phyloP scores from a whole-genome alignment of 2,329 filamentous ascomycete species.

The Myotisia sp. region DNA sequence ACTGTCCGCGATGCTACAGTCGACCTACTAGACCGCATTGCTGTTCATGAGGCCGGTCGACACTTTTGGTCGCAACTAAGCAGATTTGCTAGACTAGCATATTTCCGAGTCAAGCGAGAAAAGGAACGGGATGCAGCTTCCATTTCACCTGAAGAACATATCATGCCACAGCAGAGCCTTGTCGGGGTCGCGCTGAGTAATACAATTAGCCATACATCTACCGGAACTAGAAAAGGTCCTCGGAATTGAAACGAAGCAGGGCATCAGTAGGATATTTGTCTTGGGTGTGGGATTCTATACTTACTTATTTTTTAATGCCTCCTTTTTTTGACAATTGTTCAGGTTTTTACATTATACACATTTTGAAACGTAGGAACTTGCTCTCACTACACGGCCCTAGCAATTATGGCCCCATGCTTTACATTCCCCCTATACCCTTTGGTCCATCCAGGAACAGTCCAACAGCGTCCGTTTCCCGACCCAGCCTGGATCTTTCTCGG shows the following conservation, averaged over 20 bases:
- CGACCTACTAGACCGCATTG: conserved; percentile 66
- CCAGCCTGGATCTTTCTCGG: too few relatives aligned
- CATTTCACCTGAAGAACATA: conserved; percentile 15
- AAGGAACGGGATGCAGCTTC: conserved; percentile 20
- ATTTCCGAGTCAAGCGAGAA: conserved; percentile 60
- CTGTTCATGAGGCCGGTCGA: conserved; percentile 74
- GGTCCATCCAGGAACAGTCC: too few relatives aligned
- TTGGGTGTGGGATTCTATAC: too few relatives aligned
- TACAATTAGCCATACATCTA: conserved; percentile 2
- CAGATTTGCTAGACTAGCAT: conserved; percentile 76
- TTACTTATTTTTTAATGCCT: too few relatives aligned
- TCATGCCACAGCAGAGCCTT: conserved; percentile 20
- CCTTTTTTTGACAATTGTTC: too few relatives aligned
- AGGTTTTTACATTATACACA: too few relatives aligned
- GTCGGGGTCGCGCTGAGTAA: conserved; percentile 25
- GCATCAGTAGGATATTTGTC: too few relatives aligned
- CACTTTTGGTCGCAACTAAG: conserved; percentile 86
- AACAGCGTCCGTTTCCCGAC: too few relatives aligned
- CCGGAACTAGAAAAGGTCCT: conserved; percentile 1
- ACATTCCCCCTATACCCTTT: too few relatives aligned
- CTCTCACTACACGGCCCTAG: too few relatives aligned
- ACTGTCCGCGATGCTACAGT: conserved; percentile 66
- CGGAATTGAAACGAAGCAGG: conserved; percentile 1
- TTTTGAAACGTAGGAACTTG: too few relatives aligned
- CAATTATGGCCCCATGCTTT: too few relatives aligned